Evolutionary conservation across 306 rosid species (phyloP).

Genomic region (Glycine latifolia): DNA sequence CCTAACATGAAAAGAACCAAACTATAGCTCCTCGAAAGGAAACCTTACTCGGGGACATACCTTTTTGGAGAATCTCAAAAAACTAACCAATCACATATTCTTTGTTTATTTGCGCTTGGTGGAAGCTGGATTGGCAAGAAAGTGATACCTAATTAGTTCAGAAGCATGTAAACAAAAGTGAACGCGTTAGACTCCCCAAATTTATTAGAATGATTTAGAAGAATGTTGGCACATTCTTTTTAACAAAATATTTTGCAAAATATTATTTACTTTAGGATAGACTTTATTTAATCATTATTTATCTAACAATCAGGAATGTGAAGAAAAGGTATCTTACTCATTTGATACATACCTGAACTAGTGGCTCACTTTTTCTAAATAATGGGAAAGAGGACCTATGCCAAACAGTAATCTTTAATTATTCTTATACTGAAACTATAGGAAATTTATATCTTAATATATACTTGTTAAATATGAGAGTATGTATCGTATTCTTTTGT

Average conservation of each 20-base stretch:
- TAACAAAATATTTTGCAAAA: background rate
- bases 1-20: slow-evolving; percentile 37
- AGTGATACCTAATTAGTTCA: background rate
- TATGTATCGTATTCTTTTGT: too few relatives aligned
- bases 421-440: too few relatives aligned
- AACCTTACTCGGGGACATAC: background rate
- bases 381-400: too few relatives aligned
- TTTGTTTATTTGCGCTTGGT: background rate
- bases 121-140: background rate
- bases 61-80: background rate
- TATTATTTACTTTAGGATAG: background rate
- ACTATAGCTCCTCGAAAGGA: background rate
- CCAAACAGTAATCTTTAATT: too few relatives aligned
- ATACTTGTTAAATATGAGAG: too few relatives aligned
- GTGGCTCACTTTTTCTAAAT: too few relatives aligned
- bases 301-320: background rate
- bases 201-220: background rate
- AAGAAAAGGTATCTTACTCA: background rate
- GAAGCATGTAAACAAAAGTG: background rate
- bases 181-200: background rate
- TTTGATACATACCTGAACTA: too few relatives aligned
- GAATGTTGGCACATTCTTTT: background rate
- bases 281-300: background rate
- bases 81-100: background rate
- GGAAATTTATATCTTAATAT: too few relatives aligned